Percentiles rank a stretch among this genome's conserved stretches.
Conservation (phyloP, 371 early-diverging fungal genomes). For the Mortierella sp. region DNA sequence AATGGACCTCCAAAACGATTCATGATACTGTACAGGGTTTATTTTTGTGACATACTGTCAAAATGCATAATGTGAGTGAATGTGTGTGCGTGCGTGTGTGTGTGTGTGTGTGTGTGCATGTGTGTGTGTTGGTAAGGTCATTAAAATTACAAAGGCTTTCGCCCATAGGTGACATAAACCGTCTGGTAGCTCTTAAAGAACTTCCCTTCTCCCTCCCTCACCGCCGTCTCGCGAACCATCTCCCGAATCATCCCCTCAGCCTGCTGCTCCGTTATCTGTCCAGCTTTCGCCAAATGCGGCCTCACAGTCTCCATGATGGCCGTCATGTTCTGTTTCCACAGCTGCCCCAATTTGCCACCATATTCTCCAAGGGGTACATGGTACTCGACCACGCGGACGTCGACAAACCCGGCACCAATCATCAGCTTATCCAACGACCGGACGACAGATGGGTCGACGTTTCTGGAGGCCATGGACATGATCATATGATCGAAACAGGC, state of each 20-base stretch:
- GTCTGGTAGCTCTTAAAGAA: conserved; percentile 27
- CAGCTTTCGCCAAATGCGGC: conserved; percentile 38
- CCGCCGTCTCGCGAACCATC: conserved; percentile 25
- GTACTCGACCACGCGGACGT: conserved; percentile 48
- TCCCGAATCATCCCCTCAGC: conserved; percentile 25
- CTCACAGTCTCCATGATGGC: conserved; percentile 38
- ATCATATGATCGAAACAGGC: conserved; percentile 35
- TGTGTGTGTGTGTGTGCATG: too few species aligned
- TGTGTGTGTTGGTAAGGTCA: neutral
- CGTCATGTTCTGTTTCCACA: conserved; percentile 48
- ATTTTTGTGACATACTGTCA: conserved; percentile 2
- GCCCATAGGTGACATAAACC: conserved; percentile 48
- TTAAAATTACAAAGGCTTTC: conserved; percentile 34
- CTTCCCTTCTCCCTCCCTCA: neutral
- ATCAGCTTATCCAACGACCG: conserved; percentile 29
- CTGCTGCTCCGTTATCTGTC: conserved; percentile 34
- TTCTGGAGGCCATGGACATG: conserved; percentile 38
- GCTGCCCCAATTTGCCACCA: conserved; percentile 43
- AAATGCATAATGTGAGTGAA: neutral
- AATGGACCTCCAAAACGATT: neutral
- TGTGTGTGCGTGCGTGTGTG: neutral
- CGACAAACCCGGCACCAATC: conserved; percentile 33
- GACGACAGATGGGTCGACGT: conserved; percentile 36
- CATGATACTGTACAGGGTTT: conserved; percentile 6
- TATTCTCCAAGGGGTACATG: conserved; percentile 40